Conservation (phyloP, 345 rosid genomes). For the Euphorbia pulcherrima region DNA sequence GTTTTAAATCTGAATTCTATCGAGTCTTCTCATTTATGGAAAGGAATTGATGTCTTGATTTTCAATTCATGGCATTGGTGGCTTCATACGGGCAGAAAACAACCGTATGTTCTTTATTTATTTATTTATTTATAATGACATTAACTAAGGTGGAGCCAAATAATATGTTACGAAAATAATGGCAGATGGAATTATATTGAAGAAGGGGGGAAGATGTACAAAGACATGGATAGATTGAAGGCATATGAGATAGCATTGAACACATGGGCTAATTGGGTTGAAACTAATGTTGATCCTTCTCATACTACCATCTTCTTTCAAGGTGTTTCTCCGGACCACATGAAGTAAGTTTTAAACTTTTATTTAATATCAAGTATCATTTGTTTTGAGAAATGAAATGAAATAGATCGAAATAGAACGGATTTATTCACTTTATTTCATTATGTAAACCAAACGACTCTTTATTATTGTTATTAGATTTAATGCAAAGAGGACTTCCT, state of each 20-base stretch:
- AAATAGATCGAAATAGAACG: too few species aligned
- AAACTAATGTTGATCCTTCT: slow-evolving; percentile 35
- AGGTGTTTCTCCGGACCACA: slow-evolving; percentile 51
- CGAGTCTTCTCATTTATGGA: slow-evolving; percentile 49
- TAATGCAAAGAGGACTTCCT: too few species aligned
- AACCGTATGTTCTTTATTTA: slow-evolving; percentile 41
- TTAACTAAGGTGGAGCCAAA: too few species aligned
- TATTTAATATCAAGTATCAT: too few species aligned
- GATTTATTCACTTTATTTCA: too few species aligned
- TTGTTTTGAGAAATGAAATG: too few species aligned
- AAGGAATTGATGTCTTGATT: slow-evolving; percentile 45
- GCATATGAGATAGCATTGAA: slow-evolving; percentile 58
- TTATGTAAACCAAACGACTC: too few species aligned
- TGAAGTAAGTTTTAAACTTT: slow-evolving; percentile 31
- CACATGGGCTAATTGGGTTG: slow-evolving; percentile 74
- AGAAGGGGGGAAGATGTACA: slow-evolving; percentile 24
- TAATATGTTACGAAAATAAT: too few species aligned
- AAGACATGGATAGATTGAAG: slow-evolving; percentile 55
- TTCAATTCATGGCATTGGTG: slow-evolving; percentile 97
- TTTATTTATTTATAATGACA: too few species aligned
- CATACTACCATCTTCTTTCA: slow-evolving; percentile 61
- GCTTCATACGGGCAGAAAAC: slow-evolving; percentile 73
- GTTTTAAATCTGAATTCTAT: slow-evolving; percentile 59
- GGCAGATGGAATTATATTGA: slow-evolving; percentile 64
- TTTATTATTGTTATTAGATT: too few species aligned